Percentiles rank a stretch among this genome's conserved stretches.
Evolutionary conservation across 2,329 filamentous ascomycete genomes (phyloP).

Genomic region (Hypoxylon sp.): DNA sequence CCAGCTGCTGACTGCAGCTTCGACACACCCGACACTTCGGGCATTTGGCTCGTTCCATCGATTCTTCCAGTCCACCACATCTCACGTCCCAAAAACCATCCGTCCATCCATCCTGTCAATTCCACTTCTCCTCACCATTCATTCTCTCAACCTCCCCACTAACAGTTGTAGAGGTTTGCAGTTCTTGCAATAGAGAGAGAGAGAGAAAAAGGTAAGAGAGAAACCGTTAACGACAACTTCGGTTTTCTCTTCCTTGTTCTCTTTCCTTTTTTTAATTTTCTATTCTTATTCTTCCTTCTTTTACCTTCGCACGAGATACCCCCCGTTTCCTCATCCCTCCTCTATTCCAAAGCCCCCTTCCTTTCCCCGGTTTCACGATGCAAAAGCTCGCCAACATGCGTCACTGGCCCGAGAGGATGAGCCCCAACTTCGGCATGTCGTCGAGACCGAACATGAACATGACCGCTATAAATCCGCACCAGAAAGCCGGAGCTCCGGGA

Average conservation of each 20-base stretch:
- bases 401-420: slow-evolving; percentile 80
- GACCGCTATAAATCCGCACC: slow-evolving; percentile 69
- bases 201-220: slow-evolving; percentile 47
- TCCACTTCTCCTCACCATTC: slow-evolving; percentile 50
- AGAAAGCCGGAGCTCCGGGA: slow-evolving; percentile 67
- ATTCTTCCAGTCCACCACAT: slow-evolving; percentile 47
- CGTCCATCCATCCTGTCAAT: slow-evolving; percentile 47
- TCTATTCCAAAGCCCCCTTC: slow-evolving; percentile 42
- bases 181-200: slow-evolving; percentile 45
- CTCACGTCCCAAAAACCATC: slow-evolving; percentile 46
- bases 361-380: slow-evolving; percentile 64
- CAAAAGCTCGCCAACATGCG: slow-evolving; percentile 81
- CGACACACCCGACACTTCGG: slow-evolving; percentile 44
- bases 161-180: slow-evolving; percentile 47
- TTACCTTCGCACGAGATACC: slow-evolving; percentile 37
- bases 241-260: slow-evolving; percentile 51
- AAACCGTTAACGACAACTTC: slow-evolving; percentile 45
- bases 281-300: slow-evolving; percentile 48
- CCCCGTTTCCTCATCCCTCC: slow-evolving; percentile 46
- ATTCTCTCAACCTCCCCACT: slow-evolving; percentile 49
- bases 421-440: slow-evolving; percentile 75
- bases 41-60: slow-evolving; percentile 46
- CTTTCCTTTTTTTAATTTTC: slow-evolving; percentile 47
- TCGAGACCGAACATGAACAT: slow-evolving; percentile 69
- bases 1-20: slow-evolving; percentile 46